Base-by-base conservation (phyloP, 2,329 filamentous ascomycete species). In the Bipolaris victoriae region DNA sequence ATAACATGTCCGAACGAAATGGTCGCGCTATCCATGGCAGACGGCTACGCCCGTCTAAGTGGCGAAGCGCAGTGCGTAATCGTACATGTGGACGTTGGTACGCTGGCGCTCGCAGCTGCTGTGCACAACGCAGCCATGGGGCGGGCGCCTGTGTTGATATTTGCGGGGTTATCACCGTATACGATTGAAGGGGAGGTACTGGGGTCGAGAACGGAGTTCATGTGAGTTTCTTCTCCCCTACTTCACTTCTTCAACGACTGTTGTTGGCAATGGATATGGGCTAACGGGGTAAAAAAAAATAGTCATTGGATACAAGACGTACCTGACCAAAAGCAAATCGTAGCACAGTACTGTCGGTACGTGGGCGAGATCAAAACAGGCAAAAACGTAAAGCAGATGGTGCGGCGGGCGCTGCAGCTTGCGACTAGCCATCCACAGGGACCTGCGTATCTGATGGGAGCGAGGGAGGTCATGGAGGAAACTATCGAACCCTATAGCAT, bases 1-100 rank as follows among this genome's bases (percentile, higher is more conserved):
- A 89, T 93, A 53, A 93, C 90, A 24, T 92, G 90, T 70, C 90
- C 90, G 0, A 91, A 91, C 63, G 90, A 93, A 86, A 93, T 93
- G 90, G 90, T 93, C 5, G 90, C 90, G 24, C 84, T 94, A 67
- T 93, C 90, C 57, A 91, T 92, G 88, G 90, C 90, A 10, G 90
- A 94, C 73, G 90, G 90, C 46, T 92, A 90, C 69, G 90, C 90
- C 36, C 70, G 75, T 58, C 76, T 90, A 33, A 91, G 88, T 5
- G 85, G 86, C 51, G 85, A 89, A 64, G 88, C 90, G 0, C 90
- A 93, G 76, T 88, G 86, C 58, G 90, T 93, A 9, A 89, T 93
- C 60, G 85, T 93, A 2, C 90, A 93, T 68, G 90, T 93, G 55
- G 90, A 94, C 65, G 90, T 93, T 16, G 90, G 90, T 26, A 94